phyloP scores from a whole-genome alignment of 306 rosid genomes.

The Albizia julibrissin region DNA sequence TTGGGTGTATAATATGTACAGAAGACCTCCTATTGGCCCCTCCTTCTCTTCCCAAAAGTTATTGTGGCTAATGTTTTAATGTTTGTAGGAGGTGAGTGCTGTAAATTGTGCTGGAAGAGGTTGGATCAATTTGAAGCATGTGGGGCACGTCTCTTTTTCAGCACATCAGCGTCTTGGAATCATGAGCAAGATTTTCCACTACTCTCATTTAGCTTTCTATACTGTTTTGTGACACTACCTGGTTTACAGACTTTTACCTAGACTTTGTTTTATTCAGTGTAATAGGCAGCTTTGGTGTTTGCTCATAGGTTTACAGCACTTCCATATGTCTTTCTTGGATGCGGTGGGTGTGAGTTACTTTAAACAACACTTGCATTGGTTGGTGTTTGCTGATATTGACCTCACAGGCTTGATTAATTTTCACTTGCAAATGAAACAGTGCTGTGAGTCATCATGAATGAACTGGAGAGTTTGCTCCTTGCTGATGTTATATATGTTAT shows the following conservation, averaged over 20 bases:
- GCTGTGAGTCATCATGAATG: background rate
- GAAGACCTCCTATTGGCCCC: background rate
- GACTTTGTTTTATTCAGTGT: constrained; percentile 58
- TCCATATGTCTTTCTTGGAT: constrained; percentile 18
- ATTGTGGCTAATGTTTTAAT: constrained; percentile 9
- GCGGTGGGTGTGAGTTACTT: constrained; percentile 17
- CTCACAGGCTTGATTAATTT: constrained; percentile 23
- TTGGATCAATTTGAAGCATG: constrained; percentile 95
- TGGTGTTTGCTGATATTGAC: constrained; percentile 8
- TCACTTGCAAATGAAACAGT: constrained; percentile 10
- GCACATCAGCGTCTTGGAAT: constrained; percentile 89
- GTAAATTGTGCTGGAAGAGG: constrained; percentile 96
- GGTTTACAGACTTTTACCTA: constrained; percentile 23
- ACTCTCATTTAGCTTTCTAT: constrained; percentile 23
- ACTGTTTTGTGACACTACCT: background rate
- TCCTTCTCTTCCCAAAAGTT: background rate
- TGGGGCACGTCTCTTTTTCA: constrained; percentile 75
- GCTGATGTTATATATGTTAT: constrained; percentile 1
- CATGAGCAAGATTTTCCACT: constrained; percentile 70
- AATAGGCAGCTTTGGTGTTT: constrained; percentile 90
- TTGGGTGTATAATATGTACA: constrained; percentile 2
- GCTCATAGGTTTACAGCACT: constrained; percentile 39
- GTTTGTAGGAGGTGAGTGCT: constrained; percentile 71
- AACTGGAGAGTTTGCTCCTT: constrained; percentile 12
- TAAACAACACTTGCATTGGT: background rate